Base-by-base conservation (phyloP, 2,329 filamentous ascomycete species). In the Sarocladium kiliense region DNA sequence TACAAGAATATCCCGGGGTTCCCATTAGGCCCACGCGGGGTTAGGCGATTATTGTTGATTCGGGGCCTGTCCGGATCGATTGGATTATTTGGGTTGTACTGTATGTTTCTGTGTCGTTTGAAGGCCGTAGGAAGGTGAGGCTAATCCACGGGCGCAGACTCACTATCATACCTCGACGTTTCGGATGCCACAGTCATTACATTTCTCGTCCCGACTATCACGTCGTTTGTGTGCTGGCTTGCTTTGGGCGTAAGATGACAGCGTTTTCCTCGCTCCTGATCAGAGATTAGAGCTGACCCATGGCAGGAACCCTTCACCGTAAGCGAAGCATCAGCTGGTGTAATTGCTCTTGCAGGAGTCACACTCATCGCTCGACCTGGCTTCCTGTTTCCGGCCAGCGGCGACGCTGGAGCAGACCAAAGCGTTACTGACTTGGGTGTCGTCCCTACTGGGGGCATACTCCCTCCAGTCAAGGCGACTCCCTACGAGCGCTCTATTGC, bases 181-280 rank as follows among this genome's bases (percentile, higher is more conserved):
- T 84, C 88, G 1, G 89, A 94, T 65, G 87, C 89, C 1, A 91
- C 87, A 0, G 88, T 92, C 23, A 85, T 94, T 32, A 90, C 87
- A 6, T 94, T 93, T 66, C 77, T 94, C 2, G 80, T 87, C 0
- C 89, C 89, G 0, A 86, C 86, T 7, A 74, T 91, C 10, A 84
- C 87, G 7, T 87, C 72, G 1, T 68, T 74, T 77, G 68, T 91
- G 79, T 79, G 85, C 76, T 61, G 91, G 82, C 67, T 89, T 14
- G 66, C 64, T 23, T 55, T 68, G 0, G 50, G 55, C 1, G 66
- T 67, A 57, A 21, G 62, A 55, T 1, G 0, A 37, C 3, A 0
- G 26, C n/a, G 19, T 10, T 3, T 4, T 27, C 23, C 21, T 32
- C 9, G 7, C 37, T 9, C 6, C 23, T 11, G 25, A 9, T 21